Conservation (phyloP, 345 rosid genomes). For the Litchi chinensis region DNA sequence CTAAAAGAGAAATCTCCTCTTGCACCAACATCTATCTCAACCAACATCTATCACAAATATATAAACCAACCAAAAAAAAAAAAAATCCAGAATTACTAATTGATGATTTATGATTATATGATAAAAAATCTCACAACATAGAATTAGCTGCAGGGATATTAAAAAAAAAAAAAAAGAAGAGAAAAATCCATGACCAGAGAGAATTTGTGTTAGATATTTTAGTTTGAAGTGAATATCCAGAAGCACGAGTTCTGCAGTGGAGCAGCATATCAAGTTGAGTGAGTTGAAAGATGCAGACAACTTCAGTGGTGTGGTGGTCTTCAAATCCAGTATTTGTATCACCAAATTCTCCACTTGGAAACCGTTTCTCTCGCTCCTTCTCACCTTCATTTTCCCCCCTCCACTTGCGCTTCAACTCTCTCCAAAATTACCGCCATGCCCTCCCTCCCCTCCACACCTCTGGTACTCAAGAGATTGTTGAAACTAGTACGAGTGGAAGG, state of each 20-base stretch:
- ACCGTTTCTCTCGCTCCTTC: conserved; percentile 13
- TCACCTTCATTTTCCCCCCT: conserved; percentile 28
- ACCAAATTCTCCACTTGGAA: conserved; percentile 24
- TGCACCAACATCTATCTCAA: too few species aligned
- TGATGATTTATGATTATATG: too few species aligned
- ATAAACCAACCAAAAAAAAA: too few species aligned
- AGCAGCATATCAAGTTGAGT: not conserved
- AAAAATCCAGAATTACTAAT: too few species aligned
- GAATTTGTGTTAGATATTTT: not conserved
- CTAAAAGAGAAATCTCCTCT: too few species aligned
- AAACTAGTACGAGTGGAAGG: conserved; percentile 36
- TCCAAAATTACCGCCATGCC: conserved; percentile 22
- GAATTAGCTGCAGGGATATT: too few species aligned
- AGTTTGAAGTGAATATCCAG: not conserved
- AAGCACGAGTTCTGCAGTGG: not conserved
- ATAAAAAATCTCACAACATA: too few species aligned
- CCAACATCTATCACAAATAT: too few species aligned
- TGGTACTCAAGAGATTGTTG: conserved; percentile 44
- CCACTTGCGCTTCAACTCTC: conserved; percentile 29
- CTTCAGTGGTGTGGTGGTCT: conserved; percentile 49
- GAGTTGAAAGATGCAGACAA: conserved; percentile 37
- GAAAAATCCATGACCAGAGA: too few species aligned
- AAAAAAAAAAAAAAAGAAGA: too few species aligned
- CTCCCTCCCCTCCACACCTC: conserved; percentile 38
- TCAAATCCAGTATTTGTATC: conserved; percentile 36